Base-by-base conservation (phyloP, 2,329 filamentous ascomycete genomes). In the Arachnomyces sp. region DNA sequence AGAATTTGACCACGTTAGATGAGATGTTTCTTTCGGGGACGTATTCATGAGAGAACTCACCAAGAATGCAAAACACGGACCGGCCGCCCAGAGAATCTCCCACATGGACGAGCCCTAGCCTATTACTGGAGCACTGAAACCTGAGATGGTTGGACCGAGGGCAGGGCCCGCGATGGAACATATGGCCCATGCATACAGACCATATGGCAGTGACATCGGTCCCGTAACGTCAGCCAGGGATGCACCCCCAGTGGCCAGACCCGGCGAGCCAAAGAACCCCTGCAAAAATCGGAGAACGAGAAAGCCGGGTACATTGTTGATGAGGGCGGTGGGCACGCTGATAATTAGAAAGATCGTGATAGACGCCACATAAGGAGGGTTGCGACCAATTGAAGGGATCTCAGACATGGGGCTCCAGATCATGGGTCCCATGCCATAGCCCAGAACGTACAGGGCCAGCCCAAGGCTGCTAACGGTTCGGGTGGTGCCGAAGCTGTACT, bases 101-200 rank as follows among this genome's bases (percentile, higher is more conserved):
- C 74, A 53, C n/a, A 54, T 79, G 0, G 74, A 74, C 78, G 78
- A 83, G n/a, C 77, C 68, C 78, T 78, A 84, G 38, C 60, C 62
- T 56, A 76, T 68, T 3, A 66, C 71, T 2, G 69, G 67, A 4
- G 81, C 77, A 4, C 73, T 68, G 55, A 77, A 84, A 3, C 77
- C 78, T 2, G 71, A 73, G 4, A 84, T 61, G 0, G 82, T 59
- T 3, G 79, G 78, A 0, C 79, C 79, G 0, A 83, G 65, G 7
- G 78, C 76, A 1, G 72, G 74, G 1, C 67, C 71, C 36, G 39
- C 69, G 62, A 55, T 53, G 2, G 56, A 57, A 5, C 54, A 52
- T 2, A 69, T 62, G 2, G 77, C 77, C 78, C 78, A 83, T 0
- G 70, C 66, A 42, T 74, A 72, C 48, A 83, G 66, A 3, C 72